A percentile compares a stretch with the other conserved stretches of the same genome.
phyloP scores from a whole-genome alignment of 2,329 filamentous ascomycete species.

The Didymella keratinophila region DNA sequence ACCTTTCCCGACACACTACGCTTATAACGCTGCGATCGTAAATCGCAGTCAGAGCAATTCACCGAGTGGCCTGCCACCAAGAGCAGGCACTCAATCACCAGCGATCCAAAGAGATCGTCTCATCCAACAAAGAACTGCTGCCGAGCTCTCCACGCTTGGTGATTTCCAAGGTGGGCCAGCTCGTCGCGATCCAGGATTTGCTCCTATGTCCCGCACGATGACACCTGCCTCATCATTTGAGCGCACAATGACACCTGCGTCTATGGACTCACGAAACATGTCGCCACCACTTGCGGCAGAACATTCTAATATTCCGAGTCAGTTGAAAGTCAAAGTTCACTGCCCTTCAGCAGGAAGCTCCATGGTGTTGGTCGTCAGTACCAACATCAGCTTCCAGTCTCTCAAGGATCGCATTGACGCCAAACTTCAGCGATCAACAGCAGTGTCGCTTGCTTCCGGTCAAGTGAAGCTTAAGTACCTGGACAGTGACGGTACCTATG shows the following conservation, averaged over 20 bases:
- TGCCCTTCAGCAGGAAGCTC: constrained; percentile 81
- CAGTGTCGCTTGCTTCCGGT: constrained; percentile 81
- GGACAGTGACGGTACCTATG: constrained; percentile 85
- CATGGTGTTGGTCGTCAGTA: constrained; percentile 93
- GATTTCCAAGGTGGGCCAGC: constrained; percentile 41
- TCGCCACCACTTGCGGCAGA: constrained; percentile 49
- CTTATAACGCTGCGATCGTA: constrained; percentile 66
- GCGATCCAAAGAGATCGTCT: constrained; percentile 69
- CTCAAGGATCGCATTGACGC: constrained; percentile 95
- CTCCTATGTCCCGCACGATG: constrained; percentile 44
- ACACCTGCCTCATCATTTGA: constrained; percentile 52
- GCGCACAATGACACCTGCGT: constrained; percentile 48
- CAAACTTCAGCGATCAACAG: constrained; percentile 87
- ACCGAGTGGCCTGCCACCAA: constrained; percentile 72
- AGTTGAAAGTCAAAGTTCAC: constrained; percentile 95
- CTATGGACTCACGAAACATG: constrained; percentile 50
- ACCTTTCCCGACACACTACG: constrained; percentile 65
- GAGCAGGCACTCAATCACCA: constrained; percentile 75
- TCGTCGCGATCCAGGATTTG: constrained; percentile 44
- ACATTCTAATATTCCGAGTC: constrained; percentile 64
- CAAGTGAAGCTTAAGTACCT: constrained; percentile 87
- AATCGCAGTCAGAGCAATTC: constrained; percentile 84
- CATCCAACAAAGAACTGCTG: constrained; percentile 50
- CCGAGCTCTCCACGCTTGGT: constrained; percentile 50
- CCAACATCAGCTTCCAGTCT: constrained; percentile 93